These are phyloP conservation scores for Hydrangea macrophylla DNA, from an alignment of 148 eudicot species.

Conservation along the genomic window DNA sequence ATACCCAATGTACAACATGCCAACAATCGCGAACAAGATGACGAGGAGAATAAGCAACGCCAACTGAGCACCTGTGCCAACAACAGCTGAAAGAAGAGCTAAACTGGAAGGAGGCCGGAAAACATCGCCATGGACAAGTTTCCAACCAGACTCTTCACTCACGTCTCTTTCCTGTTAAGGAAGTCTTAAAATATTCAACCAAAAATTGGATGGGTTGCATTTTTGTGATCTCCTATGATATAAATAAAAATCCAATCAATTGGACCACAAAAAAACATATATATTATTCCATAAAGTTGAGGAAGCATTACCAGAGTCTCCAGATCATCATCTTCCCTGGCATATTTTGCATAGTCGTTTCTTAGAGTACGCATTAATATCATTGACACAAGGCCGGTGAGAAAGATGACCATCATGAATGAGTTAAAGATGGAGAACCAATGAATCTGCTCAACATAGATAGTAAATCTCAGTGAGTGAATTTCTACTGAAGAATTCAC, in stretches of 20 bases:
- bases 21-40: constrained; percentile 80
- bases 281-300: not conserved
- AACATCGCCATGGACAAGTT: constrained; percentile 90
- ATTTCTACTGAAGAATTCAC: not conserved
- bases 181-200: not conserved
- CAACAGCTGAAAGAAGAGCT: constrained; percentile 69
- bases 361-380: constrained; percentile 92
- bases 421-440: constrained; percentile 98
- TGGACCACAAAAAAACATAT: not conserved
- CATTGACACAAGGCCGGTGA: constrained; percentile 92
- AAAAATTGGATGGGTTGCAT: not conserved
- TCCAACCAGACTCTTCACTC: constrained; percentile 93
- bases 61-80: constrained; percentile 94
- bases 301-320: constrained; percentile 68
- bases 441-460: constrained; percentile 63
- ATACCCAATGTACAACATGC: constrained; percentile 78
- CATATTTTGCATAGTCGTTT: constrained; percentile 97
- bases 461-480: not conserved
- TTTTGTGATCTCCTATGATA: no score
- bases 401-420: constrained; percentile 99
- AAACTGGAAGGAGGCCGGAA: constrained; percentile 74
- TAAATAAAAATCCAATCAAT: not conserved
- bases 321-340: constrained; percentile 94
- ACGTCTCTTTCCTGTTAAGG: constrained; percentile 78
- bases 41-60: constrained; percentile 83